Conservation (phyloP, 2,329 filamentous ascomycete genomes). For the Fusarium duplospermum region DNA sequence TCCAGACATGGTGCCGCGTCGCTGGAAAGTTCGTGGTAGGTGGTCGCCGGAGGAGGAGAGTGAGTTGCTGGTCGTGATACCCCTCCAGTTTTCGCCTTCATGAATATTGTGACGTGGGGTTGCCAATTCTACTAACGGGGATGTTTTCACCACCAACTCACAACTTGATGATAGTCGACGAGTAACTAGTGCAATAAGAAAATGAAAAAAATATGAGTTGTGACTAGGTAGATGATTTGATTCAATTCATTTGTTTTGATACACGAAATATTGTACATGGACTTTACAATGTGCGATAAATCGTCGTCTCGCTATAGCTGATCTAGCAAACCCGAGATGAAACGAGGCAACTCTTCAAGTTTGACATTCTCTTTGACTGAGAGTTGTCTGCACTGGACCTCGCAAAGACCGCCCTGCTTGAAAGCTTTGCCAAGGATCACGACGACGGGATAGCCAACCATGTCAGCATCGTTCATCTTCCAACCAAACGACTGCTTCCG, state of each 20-base stretch:
- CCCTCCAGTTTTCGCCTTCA: conserved; percentile 44
- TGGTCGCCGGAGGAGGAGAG: conserved; percentile 13
- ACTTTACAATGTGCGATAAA: background rate
- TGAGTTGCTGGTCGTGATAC: conserved; percentile 24
- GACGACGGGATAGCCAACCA: conserved; percentile 88
- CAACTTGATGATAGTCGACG: background rate
- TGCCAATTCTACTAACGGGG: conserved; percentile 48
- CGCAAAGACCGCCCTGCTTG: conserved; percentile 68
- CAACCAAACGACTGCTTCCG: conserved; percentile 75
- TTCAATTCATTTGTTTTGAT: background rate
- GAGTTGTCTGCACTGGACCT: conserved; percentile 82
- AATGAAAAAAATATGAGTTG: background rate
- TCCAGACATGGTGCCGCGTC: conserved; percentile 45
- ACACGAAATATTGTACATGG: conserved; percentile 15
- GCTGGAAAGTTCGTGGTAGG: conserved; percentile 12
- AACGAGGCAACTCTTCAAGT: conserved; percentile 55
- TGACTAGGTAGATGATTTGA: background rate
- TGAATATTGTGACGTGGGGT: conserved; percentile 49
- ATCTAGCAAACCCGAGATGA: conserved; percentile 60
- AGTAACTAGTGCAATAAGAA: background rate
- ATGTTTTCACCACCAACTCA: background rate
- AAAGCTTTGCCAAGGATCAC: conserved; percentile 82
- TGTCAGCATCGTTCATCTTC: conserved; percentile 91
- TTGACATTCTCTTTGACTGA: conserved; percentile 70
- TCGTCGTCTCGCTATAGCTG: conserved; percentile 55